Base-by-base conservation (phyloP, 2,329 filamentous ascomycete genomes). In the Penicillium janthinellum region DNA sequence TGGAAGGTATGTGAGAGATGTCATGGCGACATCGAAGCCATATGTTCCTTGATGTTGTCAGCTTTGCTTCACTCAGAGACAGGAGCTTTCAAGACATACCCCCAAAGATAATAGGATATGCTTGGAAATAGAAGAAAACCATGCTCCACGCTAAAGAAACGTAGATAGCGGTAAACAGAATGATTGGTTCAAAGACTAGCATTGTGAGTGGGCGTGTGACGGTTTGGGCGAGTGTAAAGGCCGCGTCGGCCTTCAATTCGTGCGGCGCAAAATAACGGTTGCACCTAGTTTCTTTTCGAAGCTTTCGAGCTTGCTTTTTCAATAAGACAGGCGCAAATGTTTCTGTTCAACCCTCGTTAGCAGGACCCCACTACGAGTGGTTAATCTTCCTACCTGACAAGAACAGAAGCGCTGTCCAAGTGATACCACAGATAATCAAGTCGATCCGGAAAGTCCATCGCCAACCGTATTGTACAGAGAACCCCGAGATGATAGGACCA, bases 81-180 rank as follows among this genome's bases (percentile, higher is more conserved):
- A 2, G 5, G 10, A 35, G 0, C 4, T 14, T 1, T n/a, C 14
- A n/a, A 15, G 28, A 42, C 52, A 12, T 64, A 71, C 71, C 68
- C 59, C 83, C 78, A 73, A 91, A 93, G 63, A 92, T 89, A 60
- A 88, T 81, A 1, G 87, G 87, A 71, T 88, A 93, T 2, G 89
- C 88, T 72, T 91, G 86, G 67, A 94, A 91, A 70, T 87, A 91
- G 76, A 93, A 90, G 80, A 86, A 88, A 62, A 88, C 85, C 60
- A 88, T 82, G 3, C 80, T 83, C 70, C 92, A 93, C 37, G 87
- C 83, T 31, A 93, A 79, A 37, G 90, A 86, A 11, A 92, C 80
- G 73, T 92, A 93, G 69, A 85, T 71, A 72, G 88, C 91, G 1
- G 84, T 86, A 51, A 86, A 88, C 25, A 87, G 80, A 7, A 94